Evolutionary conservation across 176 grass and related monocot species (phyloP).

Genomic region (Melocanna baccifera): DNA sequence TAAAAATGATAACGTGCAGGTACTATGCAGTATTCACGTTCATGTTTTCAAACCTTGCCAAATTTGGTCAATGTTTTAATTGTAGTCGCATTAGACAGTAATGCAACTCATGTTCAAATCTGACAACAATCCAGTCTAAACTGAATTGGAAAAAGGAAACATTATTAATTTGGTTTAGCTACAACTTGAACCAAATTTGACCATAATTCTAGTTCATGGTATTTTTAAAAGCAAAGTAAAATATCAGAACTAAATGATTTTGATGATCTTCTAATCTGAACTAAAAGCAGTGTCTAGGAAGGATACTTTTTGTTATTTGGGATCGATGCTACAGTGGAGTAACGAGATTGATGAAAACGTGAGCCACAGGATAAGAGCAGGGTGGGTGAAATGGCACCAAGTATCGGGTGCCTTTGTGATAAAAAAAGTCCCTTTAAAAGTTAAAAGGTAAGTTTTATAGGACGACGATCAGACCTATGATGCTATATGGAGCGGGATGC

Average conservation of each 20-base stretch:
- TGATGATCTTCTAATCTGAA: background rate
- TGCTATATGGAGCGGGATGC: too few relatives aligned
- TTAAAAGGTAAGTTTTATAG: too few relatives aligned
- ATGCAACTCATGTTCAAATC: background rate
- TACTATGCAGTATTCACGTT: background rate
- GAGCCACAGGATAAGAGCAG: too few relatives aligned
- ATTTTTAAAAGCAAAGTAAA: background rate
- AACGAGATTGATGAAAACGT: too few relatives aligned
- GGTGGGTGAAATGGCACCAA: too few relatives aligned
- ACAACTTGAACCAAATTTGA: background rate
- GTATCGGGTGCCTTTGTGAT: too few relatives aligned
- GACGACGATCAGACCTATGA: too few relatives aligned
- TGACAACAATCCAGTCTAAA: background rate
- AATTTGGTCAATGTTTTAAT: constrained; percentile 6
- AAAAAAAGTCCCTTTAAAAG: too few relatives aligned
- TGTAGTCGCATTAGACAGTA: background rate
- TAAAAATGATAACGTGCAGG: background rate
- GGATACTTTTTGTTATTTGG: too few relatives aligned
- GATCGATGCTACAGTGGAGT: too few relatives aligned
- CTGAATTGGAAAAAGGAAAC: constrained; percentile 2
- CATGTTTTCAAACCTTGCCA: background rate
- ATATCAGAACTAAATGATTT: background rate
- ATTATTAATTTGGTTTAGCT: background rate
- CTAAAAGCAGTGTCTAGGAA: too few relatives aligned
- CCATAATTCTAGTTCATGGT: background rate